phyloP scores from a whole-genome alignment of 2,329 filamentous ascomycete species.

The Scorias spongiosa region DNA sequence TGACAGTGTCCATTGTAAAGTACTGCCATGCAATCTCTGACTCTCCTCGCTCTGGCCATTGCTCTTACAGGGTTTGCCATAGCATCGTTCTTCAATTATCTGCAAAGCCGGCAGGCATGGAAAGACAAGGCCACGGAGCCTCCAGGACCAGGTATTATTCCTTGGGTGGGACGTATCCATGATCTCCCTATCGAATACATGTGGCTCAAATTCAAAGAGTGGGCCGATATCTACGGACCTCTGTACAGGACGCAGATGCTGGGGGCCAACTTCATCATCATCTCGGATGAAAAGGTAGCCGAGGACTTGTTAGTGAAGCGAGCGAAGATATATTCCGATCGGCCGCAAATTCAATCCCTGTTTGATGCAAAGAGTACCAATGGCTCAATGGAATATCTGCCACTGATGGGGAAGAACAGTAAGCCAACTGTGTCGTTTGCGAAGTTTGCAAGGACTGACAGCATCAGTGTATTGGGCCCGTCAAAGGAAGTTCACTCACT shows the following conservation, averaged over 20 bases:
- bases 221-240: conserved; percentile 20
- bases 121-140: conserved; percentile 19
- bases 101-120: conserved; percentile 17
- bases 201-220: conserved; percentile 39
- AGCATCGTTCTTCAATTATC: conserved; percentile 19
- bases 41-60: conserved; percentile 19
- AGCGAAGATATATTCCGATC: conserved; percentile 37
- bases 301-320: conserved; percentile 39
- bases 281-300: conserved; percentile 37
- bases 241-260: conserved; percentile 22
- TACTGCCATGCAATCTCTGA: conserved; percentile 25
- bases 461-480: conserved; percentile 38
- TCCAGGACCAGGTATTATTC: conserved; percentile 26
- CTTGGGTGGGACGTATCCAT: conserved; percentile 26
- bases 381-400: conserved; percentile 42
- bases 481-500: conserved; percentile 37
- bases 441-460: conserved; percentile 1
- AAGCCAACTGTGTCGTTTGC: conserved; percentile 12
- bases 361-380: conserved; percentile 40
- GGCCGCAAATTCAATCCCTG: conserved; percentile 34
- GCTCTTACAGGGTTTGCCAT: conserved; percentile 24
- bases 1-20: too few relatives aligned
- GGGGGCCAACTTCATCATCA: conserved; percentile 30
- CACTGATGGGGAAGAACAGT: conserved; percentile 42
- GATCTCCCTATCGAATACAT: conserved; percentile 34